Conservation (phyloP, 148 eudicot genomes). For the Rhododendron griersonianum region DNA sequence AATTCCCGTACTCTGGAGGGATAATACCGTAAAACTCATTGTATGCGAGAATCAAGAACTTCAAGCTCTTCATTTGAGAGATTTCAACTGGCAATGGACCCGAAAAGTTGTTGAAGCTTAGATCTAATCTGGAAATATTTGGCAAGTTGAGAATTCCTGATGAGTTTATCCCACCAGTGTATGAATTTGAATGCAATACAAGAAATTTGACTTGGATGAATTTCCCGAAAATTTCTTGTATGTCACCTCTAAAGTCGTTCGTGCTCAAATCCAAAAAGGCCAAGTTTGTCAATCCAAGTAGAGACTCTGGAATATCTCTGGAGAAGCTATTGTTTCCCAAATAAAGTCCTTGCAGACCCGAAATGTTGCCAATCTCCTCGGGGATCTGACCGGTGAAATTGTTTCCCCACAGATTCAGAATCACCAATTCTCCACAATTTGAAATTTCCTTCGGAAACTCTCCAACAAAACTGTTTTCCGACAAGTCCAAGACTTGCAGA, state of each 20-base stretch:
- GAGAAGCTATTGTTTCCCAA: conserved; percentile 69
- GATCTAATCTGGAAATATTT: conserved; percentile 55
- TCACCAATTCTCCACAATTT: conserved; percentile 41
- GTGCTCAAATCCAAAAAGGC: conserved; percentile 62
- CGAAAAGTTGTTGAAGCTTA: conserved; percentile 68
- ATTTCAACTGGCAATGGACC: conserved; percentile 67
- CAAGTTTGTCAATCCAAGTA: conserved; percentile 48
- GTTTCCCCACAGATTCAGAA: conserved; percentile 57
- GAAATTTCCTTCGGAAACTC: conserved; percentile 63
- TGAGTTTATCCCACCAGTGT: conserved; percentile 53
- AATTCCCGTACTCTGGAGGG: conserved; percentile 63
- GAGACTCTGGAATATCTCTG: conserved; percentile 56
- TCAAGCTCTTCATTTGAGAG: conserved; percentile 48
- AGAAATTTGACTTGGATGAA: conserved; percentile 59
- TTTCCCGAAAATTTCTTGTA: conserved; percentile 61
- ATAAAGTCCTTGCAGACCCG: conserved; percentile 42
- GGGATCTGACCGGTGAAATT: conserved; percentile 61
- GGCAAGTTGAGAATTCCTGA: conserved; percentile 64
- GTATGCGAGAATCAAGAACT: conserved; percentile 55
- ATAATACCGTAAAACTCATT: conserved; percentile 64
- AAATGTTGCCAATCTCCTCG: conserved; percentile 52
- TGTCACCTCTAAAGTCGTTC: conserved; percentile 56
- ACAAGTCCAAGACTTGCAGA: conserved; percentile 56
- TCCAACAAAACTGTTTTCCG: conserved; percentile 59
- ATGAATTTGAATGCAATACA: conserved; percentile 57